A percentile compares a stretch with the other conserved stretches of the same genome.
phyloP scores from a whole-genome alignment of 176 grass and related monocot genomes.

The Musa beccarii region DNA sequence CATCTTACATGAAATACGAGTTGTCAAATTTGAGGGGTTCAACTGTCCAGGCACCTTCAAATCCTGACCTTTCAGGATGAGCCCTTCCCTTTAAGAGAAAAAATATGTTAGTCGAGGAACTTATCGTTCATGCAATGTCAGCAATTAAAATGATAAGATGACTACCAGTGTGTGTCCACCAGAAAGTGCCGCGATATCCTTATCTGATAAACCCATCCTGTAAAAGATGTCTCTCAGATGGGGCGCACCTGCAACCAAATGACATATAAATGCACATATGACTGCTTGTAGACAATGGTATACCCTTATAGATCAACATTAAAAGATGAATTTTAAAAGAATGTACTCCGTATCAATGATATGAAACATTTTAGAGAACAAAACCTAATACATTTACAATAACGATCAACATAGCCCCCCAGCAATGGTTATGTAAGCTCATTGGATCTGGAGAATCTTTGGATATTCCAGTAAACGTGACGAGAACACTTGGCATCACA shows the following conservation, averaged over 20 bases:
- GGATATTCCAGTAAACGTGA: no score
- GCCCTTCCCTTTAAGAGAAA: slow-evolving; percentile 53
- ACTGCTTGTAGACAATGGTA: slow-evolving; percentile 25
- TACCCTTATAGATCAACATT: not conserved
- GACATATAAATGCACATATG: not conserved
- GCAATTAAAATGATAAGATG: not conserved
- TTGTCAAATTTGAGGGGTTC: slow-evolving; percentile 95
- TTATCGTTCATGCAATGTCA: slow-evolving; percentile 7
- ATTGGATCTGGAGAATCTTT: no score
- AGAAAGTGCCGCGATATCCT: slow-evolving; percentile 86
- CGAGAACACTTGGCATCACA: not conserved
- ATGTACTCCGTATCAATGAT: no score
- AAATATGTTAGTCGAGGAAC: not conserved
- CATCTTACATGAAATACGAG: slow-evolving; percentile 86
- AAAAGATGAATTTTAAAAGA: no score
- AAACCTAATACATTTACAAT: no score
- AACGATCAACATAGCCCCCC: no score
- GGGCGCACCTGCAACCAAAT: slow-evolving; percentile 33
- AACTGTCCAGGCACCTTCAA: slow-evolving; percentile 69
- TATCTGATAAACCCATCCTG: slow-evolving; percentile 79
- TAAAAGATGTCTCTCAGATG: slow-evolving; percentile 88
- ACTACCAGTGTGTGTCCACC: slow-evolving; percentile 78
- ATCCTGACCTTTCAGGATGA: slow-evolving; percentile 75
- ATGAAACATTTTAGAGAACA: no score
- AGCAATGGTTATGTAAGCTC: no score